Conservation (phyloP, 495 filamentous ascomycete genomes). For the Aspergillus biplanus region DNA sequence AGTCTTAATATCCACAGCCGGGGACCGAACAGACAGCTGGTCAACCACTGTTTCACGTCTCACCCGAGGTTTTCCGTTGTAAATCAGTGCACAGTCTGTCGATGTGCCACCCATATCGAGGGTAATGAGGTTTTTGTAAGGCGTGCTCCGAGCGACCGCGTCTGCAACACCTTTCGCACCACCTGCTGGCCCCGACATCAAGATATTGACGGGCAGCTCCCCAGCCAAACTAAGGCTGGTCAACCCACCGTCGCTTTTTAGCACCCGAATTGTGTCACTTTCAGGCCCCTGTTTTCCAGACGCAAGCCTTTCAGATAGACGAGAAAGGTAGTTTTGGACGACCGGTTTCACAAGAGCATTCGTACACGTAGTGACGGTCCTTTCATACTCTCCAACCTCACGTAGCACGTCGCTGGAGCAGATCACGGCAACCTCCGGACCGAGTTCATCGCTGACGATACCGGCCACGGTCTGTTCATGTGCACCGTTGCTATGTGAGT, state of each 20-base stretch:
- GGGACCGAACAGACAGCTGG: conserved; percentile 49
- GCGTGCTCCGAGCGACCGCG: conserved; percentile 47
- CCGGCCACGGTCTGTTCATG: conserved; percentile 46
- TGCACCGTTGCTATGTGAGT: conserved; percentile 48
- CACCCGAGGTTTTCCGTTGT: conserved; percentile 48
- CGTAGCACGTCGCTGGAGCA: conserved; percentile 50
- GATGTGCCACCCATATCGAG: conserved; percentile 57
- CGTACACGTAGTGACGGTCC: conserved; percentile 54
- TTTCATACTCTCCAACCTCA: conserved; percentile 56
- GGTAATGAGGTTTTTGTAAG: conserved; percentile 54
- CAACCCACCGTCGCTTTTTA: conserved; percentile 53
- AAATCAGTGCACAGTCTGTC: conserved; percentile 52
- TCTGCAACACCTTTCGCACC: conserved; percentile 52
- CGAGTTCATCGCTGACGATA: conserved; percentile 41
- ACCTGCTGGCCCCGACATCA: conserved; percentile 55
- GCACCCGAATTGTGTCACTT: conserved; percentile 48
- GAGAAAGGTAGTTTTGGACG: conserved; percentile 47
- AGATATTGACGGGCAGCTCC: conserved; percentile 50
- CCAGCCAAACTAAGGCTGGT: conserved; percentile 48
- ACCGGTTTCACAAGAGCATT: conserved; percentile 56
- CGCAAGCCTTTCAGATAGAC: conserved; percentile 39
- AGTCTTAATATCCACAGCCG: conserved; percentile 53
- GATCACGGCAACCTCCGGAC: conserved; percentile 41
- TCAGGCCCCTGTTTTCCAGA: conserved; percentile 37
- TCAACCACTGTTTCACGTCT: conserved; percentile 51